Evolutionary conservation across 2,329 filamentous ascomycete species (phyloP).

Genomic region (Nothophaeocryptopus gaeumannii): DNA sequence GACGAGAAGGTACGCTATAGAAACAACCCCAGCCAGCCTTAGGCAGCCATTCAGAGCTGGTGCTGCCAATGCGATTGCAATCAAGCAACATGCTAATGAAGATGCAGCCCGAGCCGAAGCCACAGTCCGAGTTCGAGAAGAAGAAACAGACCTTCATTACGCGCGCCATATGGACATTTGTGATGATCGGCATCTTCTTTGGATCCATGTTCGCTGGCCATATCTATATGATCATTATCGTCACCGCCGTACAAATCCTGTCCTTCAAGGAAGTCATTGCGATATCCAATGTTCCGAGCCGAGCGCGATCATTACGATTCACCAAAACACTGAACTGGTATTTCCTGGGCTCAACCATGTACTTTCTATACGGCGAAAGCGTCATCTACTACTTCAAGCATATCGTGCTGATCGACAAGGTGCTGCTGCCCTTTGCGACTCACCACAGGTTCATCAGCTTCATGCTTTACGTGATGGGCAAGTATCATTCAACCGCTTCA

Average conservation of each 20-base stretch:
- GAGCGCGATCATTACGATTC: conserved; percentile 83
- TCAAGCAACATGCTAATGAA: background rate
- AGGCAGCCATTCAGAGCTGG: too few species aligned
- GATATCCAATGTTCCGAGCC: conserved; percentile 90
- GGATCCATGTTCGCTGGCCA: conserved; percentile 89
- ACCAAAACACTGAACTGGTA: conserved; percentile 99
- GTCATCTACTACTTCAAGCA: conserved; percentile 99
- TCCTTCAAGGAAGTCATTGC: conserved; percentile 99
- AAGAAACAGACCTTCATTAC: conserved; percentile 98
- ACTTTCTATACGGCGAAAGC: conserved; percentile 97
- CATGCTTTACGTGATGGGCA: conserved; percentile 94
- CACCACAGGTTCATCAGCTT: conserved; percentile 99
- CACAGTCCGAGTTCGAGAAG: conserved; percentile 78
- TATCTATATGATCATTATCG: conserved; percentile 91
- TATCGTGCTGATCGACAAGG: conserved; percentile 89
- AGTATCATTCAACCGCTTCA: conserved; percentile 34
- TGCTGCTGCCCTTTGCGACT: conserved; percentile 87
- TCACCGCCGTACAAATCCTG: conserved; percentile 91
- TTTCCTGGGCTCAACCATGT: conserved; percentile 98
- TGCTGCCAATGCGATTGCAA: background rate
- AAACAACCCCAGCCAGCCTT: too few species aligned
- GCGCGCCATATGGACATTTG: conserved; percentile 93
- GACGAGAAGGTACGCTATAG: conserved; percentile 26
- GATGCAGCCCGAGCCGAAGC: conserved; percentile 17
- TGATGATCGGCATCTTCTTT: conserved; percentile 96